Conservation (phyloP, 2,329 filamentous ascomycete genomes). For the Elsinoe perseae region DNA sequence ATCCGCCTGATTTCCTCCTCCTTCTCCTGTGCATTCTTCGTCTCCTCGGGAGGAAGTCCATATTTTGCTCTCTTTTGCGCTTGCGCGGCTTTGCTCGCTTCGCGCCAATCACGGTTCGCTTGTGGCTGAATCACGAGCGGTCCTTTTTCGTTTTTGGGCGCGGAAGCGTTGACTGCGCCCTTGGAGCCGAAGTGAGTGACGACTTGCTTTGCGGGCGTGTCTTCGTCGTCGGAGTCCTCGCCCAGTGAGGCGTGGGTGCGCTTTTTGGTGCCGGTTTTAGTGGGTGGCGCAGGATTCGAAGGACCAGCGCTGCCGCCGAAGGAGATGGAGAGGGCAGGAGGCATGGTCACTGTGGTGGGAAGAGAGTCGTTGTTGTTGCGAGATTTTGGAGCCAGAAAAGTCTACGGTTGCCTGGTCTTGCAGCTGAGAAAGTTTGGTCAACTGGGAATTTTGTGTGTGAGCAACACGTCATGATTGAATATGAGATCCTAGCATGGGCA, state of each 20-base stretch:
- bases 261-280: constrained; percentile 32
- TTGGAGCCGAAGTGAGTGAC: constrained; percentile 51
- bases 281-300: neutral
- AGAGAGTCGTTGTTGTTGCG: neutral
- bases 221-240: constrained; percentile 47
- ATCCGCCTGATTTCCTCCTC: constrained; percentile 24
- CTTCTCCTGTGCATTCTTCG: constrained; percentile 24
- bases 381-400: neutral
- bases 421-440: neutral
- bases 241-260: constrained; percentile 34
- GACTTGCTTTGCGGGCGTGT: constrained; percentile 43
- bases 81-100: constrained; percentile 35
- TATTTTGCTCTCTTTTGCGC: constrained; percentile 47
- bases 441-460: neutral
- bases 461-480: neutral
- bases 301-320: neutral
- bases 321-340: constrained; percentile 1
- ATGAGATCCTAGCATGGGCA: neutral
- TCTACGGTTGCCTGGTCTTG: neutral
- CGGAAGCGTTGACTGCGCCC: constrained; percentile 40
- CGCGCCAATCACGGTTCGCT: constrained; percentile 56
- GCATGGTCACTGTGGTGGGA: neutral
- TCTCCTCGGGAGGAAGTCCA: constrained; percentile 50
- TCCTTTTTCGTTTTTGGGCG: constrained; percentile 30
- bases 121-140: constrained; percentile 52